A percentile compares a stretch with the other conserved stretches of the same genome.
Evolutionary conservation across 2,329 filamentous ascomycete species (phyloP).

Genomic region (Ceratocystiopsis minuta): DNA sequence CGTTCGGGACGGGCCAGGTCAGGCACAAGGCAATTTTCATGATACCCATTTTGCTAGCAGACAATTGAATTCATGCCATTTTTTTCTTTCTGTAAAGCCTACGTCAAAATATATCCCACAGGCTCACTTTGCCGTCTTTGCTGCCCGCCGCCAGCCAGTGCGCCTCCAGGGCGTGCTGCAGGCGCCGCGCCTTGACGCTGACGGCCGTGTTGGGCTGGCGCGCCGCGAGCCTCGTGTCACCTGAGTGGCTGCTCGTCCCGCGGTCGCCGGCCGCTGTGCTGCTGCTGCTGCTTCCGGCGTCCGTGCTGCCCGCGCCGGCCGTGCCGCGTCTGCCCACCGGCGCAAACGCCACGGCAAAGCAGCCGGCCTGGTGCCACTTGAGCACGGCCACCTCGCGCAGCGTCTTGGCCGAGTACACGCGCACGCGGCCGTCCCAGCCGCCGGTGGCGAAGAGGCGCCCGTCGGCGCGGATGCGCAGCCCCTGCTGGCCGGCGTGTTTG

Average conservation of each 20-base stretch:
- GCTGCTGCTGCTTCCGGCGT: slow-evolving; percentile 2
- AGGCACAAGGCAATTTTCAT: no score
- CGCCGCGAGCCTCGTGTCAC: background rate
- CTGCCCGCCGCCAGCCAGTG: slow-evolving; percentile 85
- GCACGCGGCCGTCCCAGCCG: slow-evolving; percentile 71
- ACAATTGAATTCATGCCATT: no score
- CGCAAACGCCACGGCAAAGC: slow-evolving; percentile 65
- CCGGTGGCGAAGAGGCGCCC: slow-evolving; percentile 73
- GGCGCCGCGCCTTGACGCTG: slow-evolving; percentile 44
- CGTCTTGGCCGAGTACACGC: slow-evolving; percentile 65
- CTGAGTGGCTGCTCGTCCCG: background rate
- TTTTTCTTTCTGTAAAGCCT: no score
- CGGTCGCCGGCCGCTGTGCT: background rate
- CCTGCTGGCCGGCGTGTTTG: slow-evolving; percentile 81
- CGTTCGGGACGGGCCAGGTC: no score
- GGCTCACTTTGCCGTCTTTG: slow-evolving; percentile 86
- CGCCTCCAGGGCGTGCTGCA: slow-evolving; percentile 44
- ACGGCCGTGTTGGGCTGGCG: slow-evolving; percentile 14
- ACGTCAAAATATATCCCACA: slow-evolving; percentile 77
- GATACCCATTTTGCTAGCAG: no score
- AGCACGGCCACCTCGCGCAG: slow-evolving; percentile 79
- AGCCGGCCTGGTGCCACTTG: slow-evolving; percentile 85
- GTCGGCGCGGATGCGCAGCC: slow-evolving; percentile 58
- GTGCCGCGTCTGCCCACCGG: slow-evolving; percentile 14
- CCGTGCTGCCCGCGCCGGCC: background rate